Evolutionary conservation across 1,284 basidiomycete species (phyloP).

Genomic region (Microbotryum silenes-acaulis): DNA sequence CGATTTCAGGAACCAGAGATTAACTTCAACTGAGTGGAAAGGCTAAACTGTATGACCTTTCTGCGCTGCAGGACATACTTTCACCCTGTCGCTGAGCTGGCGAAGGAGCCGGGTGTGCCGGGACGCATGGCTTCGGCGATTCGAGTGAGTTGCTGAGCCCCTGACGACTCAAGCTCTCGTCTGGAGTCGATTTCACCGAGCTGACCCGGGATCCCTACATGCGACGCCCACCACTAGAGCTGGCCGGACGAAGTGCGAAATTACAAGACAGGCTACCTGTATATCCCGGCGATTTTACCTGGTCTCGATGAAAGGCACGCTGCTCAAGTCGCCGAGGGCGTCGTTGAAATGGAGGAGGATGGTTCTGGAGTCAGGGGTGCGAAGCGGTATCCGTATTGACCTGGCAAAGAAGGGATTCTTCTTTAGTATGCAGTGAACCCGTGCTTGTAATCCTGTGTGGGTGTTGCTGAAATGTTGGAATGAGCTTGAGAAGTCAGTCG

Average conservation of each 20-base stretch:
- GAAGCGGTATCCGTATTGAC: neutral
- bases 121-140: constrained; percentile 60
- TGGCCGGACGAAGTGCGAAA: constrained; percentile 58
- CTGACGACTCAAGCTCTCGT: neutral
- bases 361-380: neutral
- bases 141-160: constrained; percentile 32
- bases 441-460: neutral
- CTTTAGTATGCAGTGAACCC: neutral
- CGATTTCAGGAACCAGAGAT: too few relatives aligned
- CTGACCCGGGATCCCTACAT: neutral
- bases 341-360: constrained; percentile 29
- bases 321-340: constrained; percentile 40
- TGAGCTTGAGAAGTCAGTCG: neutral
- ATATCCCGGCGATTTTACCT: constrained; percentile 46
- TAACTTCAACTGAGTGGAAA: too few relatives aligned
- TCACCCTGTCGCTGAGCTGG: constrained; percentile 54
- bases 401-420: neutral
- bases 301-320: constrained; percentile 49
- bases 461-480: neutral
- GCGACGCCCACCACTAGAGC: constrained; percentile 35
- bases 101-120: constrained; percentile 56
- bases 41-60: neutral
- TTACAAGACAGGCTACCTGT: constrained; percentile 52
- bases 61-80: constrained; percentile 50
- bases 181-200: neutral